Percentiles rank a stretch among this genome's conserved stretches.
Conservation (phyloP, 768 basidiomycete genomes). For the Sporobolomyces phaffii region DNA sequence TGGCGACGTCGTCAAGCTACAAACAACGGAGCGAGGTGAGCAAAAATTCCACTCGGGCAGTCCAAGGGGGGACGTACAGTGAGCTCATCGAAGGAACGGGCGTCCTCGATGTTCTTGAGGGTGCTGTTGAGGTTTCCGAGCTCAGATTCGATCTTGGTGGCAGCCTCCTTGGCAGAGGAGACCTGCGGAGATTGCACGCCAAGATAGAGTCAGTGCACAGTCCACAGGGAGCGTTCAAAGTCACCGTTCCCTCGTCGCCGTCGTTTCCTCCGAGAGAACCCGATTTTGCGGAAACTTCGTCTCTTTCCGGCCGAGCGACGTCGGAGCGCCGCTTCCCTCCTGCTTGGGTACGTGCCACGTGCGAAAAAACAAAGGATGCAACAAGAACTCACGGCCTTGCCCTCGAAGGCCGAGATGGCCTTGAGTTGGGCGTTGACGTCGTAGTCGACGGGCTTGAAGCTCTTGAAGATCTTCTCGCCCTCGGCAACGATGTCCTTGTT, state of each 20-base stretch:
- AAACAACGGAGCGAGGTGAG: neutral
- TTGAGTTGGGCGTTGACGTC: slow-evolving; percentile 83
- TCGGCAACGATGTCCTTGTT: slow-evolving; percentile 88
- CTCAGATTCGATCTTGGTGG: slow-evolving; percentile 81
- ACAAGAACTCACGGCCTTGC: slow-evolving; percentile 71
- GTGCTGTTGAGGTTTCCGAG: slow-evolving; percentile 85
- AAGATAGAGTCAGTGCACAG: too few relatives aligned
- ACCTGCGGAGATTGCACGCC: slow-evolving; percentile 54
- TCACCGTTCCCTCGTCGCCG: neutral
- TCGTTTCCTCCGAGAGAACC: too few relatives aligned
- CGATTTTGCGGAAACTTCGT: too few relatives aligned
- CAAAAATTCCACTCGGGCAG: too few relatives aligned
- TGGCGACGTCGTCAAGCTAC: slow-evolving; percentile 79
- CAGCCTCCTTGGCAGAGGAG: slow-evolving; percentile 79
- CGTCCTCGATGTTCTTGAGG: slow-evolving; percentile 92
- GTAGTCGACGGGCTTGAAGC: slow-evolving; percentile 91
- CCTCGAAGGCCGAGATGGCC: slow-evolving; percentile 93
- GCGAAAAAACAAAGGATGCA: slow-evolving; percentile 12
- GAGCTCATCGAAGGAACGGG: slow-evolving; percentile 93
- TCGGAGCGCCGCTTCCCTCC: too few relatives aligned
- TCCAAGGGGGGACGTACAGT: slow-evolving; percentile 77
- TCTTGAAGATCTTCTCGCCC: slow-evolving; percentile 77
- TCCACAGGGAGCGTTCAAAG: too few relatives aligned
- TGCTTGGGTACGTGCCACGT: neutral
- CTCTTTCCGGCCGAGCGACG: neutral